Conservation (phyloP, 768 basidiomycete genomes). For the Agaricus bisporus region DNA sequence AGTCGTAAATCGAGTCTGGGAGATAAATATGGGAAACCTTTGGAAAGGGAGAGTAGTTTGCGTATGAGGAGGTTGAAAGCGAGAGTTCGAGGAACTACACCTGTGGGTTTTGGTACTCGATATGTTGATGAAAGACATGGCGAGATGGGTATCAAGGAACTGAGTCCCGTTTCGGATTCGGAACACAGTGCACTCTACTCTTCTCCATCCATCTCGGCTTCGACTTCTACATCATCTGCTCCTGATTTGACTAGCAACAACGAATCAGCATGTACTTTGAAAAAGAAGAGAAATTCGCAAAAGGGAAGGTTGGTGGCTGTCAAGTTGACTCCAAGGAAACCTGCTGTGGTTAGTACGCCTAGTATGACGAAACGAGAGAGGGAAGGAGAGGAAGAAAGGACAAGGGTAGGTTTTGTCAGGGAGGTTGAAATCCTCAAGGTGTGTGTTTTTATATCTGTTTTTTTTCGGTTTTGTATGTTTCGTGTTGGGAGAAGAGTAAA, state of each 20-base stretch:
- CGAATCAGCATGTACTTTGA: not conserved
- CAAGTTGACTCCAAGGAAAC: conserved; percentile 37
- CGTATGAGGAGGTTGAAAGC: conserved; percentile 20
- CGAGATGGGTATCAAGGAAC: conserved; percentile 18
- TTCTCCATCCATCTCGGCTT: not conserved
- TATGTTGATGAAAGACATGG: conserved; percentile 26
- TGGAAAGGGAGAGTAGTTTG: conserved; percentile 5
- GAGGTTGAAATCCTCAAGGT: conserved; percentile 84
- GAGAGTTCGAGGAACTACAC: conserved; percentile 21
- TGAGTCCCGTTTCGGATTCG: not conserved
- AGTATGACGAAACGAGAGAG: conserved; percentile 14
- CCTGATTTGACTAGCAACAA: not conserved
- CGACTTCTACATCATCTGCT: not conserved
- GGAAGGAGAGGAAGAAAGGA: conserved; percentile 56
- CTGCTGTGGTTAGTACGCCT: not conserved
- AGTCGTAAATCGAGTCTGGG: conserved; percentile 10
- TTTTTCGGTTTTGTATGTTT: conserved; percentile 1
- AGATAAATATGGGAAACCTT: not conserved
- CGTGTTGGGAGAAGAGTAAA: not conserved
- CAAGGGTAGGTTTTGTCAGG: conserved; percentile 70
- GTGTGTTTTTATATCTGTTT: conserved; percentile 28
- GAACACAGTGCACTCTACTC: not conserved
- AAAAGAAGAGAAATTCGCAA: not conserved
- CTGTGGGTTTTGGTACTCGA: conserved; percentile 10
- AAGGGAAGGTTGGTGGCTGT: conserved; percentile 36